Base-by-base conservation (phyloP, 768 basidiomycete species). In the Lactifluus pinguis region DNA sequence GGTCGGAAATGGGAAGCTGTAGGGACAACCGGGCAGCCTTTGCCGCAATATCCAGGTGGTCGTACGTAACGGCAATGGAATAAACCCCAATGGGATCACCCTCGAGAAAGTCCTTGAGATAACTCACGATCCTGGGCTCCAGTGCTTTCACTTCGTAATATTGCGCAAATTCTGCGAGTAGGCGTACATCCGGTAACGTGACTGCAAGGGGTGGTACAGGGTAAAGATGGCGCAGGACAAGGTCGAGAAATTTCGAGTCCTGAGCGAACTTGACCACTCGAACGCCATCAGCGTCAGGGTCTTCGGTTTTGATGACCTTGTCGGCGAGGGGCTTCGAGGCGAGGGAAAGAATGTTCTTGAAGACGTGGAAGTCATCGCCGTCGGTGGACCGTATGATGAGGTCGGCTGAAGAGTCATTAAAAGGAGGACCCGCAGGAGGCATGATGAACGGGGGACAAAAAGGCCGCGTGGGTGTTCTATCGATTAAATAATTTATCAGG, bases 51-150 rank as follows among this genome's bases (percentile, higher is more conserved):
- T 29, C 32, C n/a, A 21, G 13, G 21, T 25, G 44, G 39, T 34
- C 65, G 6, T 55, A 60, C 2, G 36, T 41, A 9, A 47, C 36
- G 1, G 57, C 61, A 25, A 63, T 32, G 21, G 50, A 57, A 41
- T 59, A 63, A 47, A 57, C 65, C 19, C 58, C 62, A 13, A 56
- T 57, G 6, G 62, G 62, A 39, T 65, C 62, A 7, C 5, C 9
- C 25, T 64, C 50, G n/a, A 60, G 21, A 13, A 17, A n/a, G 19
- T 41, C 45, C 6, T 9, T 34, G 41, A 65, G 62, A 34, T 29
- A 53, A 6, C 11, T 25, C 5, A 6, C 48, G 14, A 53, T 41
- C 0, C 34, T 13, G 34, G 21, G 6, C 14, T 32, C n/a, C 21
- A 63, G 25, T 29, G 25, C 48, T 1, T 55, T 34, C 17, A 65